A percentile compares a stretch with the other conserved stretches of the same genome.
Evolutionary conservation across 345 rosid genomes (phyloP).

Genomic region (Bruguiera sexangula): DNA sequence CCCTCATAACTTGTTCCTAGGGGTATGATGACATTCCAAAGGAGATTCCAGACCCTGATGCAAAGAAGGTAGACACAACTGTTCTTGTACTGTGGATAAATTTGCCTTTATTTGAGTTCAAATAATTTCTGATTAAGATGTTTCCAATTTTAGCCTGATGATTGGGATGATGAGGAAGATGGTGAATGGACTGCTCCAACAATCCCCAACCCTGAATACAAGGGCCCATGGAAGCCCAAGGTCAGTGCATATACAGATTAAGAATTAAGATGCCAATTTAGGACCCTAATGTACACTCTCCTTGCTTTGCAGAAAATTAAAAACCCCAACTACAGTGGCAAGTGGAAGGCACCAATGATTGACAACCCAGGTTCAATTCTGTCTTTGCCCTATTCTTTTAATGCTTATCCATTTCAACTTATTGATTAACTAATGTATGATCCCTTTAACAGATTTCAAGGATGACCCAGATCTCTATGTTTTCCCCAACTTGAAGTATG

Average conservation of each 20-base stretch:
- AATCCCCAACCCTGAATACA: conserved; percentile 92
- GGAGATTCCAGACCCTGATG: conserved; percentile 83
- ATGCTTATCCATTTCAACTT: not conserved
- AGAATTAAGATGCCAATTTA: conserved; percentile 4
- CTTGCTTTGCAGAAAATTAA: conserved; percentile 66
- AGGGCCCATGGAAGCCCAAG: conserved; percentile 93
- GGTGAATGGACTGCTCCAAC: conserved; percentile 99
- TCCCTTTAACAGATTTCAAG: conserved; percentile 65
- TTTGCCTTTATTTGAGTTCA: not conserved
- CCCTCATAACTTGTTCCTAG: conserved; percentile 20
- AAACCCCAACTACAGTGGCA: conserved; percentile 92
- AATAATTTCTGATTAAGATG: conserved; percentile 11
- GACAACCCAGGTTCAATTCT: conserved; percentile 85
- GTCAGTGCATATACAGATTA: conserved; percentile 35
- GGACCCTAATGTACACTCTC: conserved; percentile 2
- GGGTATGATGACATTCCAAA: conserved; percentile 96
- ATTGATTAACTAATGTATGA: not conserved
- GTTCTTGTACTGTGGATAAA: not conserved
- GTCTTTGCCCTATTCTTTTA: not conserved
- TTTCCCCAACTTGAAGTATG: conserved; percentile 85
- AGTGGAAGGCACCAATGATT: conserved; percentile 95
- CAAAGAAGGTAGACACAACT: conserved; percentile 60
- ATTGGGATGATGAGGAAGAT: conserved; percentile 99
- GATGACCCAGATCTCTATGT: conserved; percentile 90
- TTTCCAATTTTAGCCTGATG: conserved; percentile 66